Evolutionary conservation across 1,284 basidiomycete genomes (phyloP), one percentile per base, ranked within the genome.

Genomic region (Schizophyllum commune): DNA sequence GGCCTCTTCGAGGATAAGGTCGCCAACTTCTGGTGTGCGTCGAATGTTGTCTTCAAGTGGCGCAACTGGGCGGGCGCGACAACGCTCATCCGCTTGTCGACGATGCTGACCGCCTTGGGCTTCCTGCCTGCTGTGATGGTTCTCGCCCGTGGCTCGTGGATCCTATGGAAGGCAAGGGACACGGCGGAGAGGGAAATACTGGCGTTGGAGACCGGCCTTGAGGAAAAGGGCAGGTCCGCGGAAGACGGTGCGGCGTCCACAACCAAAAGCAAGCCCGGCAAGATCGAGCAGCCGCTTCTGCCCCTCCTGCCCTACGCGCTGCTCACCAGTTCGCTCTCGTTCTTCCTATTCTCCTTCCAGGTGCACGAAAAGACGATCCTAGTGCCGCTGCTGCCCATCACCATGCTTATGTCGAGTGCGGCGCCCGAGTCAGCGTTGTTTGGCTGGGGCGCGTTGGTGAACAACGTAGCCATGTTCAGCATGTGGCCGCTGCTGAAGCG

Each of bases 1-100:
- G 94, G 95, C 7, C 79, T 98, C 5, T 97, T 97, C 68, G 95
- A 98, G 72, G 95, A 97, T 77, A 97, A 97, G 71, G 95, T 98
- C 21, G 92, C 94, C 55, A 98, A 97, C 71, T 91, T 96, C 69
- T 98, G 95, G 91, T 97, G 93, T 71, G 90, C 92, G 21, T 84
- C 87, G n/a, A 92, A 95, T 69, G 86, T 94, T n/a, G 71, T 89
- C 9, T 72, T 96, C 73, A 95, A 95, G 72, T 94, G 94, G 86
- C 84, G 83, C 55, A 71, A 73, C 34, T 83, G 80, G 76, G 72
- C 81, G 1, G 76, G 80, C n/a, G 71, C 74, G 1, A 70, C 66
- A 0, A 63, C 76, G 4, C 78, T 91, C 7, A 73, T 90, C 64
- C 84, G 82, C 65, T 68, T 84, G 15, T 84, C 88, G 0, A 74